phyloP scores from a whole-genome alignment of 208 protist genomes.

The Trypanosoma vivax region DNA sequence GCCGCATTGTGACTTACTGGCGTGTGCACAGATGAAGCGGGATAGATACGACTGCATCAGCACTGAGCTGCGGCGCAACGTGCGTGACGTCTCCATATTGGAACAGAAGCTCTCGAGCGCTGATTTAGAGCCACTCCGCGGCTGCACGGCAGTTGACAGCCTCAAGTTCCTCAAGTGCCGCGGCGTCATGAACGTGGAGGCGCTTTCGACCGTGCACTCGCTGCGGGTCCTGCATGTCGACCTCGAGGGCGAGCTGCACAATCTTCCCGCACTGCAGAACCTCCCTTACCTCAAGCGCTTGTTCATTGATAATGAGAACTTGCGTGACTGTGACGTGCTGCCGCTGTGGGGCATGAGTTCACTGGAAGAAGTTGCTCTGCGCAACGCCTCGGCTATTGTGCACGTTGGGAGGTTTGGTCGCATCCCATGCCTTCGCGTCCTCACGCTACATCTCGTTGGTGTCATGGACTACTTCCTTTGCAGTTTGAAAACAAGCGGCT shows the following conservation, averaged over 20 bases:
- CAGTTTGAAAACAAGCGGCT: constrained; percentile 10
- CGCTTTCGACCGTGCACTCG: neutral
- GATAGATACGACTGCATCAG: no score
- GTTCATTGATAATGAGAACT: neutral
- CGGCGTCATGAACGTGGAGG: neutral
- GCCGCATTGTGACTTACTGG: no score
- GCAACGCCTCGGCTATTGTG: neutral
- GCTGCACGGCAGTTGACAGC: neutral
- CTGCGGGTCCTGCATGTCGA: constrained; percentile 1
- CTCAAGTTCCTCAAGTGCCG: neutral
- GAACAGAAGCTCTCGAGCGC: neutral
- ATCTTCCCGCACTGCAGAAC: neutral
- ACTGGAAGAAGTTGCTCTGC: constrained; percentile 1
- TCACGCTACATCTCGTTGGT: neutral
- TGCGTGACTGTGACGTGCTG: neutral
- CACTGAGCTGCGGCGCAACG: no score
- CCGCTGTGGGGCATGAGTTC: neutral
- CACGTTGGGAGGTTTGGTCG: neutral
- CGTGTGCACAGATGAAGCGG: no score
- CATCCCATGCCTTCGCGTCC: neutral
- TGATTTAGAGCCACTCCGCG: neutral
- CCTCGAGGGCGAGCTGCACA: neutral
- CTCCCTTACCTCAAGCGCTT: neutral
- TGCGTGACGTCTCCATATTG: no score
- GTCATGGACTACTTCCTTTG: constrained; percentile 5